These are phyloP conservation scores for Conticribra weissflogii DNA, from an alignment of 108 stramenopile genomes.

Conservation along the genomic window DNA sequence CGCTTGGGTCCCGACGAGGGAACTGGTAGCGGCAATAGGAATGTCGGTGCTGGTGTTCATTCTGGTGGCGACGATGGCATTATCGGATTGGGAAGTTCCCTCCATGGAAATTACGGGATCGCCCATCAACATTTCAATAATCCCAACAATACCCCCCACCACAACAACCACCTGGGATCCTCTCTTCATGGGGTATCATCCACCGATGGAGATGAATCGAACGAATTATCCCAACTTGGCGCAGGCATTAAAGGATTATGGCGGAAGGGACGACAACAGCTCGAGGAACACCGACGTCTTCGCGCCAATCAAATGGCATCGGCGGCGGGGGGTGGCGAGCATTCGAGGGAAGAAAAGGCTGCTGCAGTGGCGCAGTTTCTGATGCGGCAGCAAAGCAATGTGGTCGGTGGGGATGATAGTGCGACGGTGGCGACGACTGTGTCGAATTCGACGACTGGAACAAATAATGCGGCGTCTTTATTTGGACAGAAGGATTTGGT, in stretches of 20 bases:
- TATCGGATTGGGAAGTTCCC: neutral
- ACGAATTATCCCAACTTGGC: neutral
- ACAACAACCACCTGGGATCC: conserved; percentile 12
- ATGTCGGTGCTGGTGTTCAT: conserved; percentile 3
- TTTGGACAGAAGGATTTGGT: conserved; percentile 23
- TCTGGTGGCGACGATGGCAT: conserved; percentile 17
- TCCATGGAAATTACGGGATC: conserved; percentile 27
- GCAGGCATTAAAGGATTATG: conserved; percentile 32
- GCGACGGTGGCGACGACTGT: neutral
- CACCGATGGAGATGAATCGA: conserved; percentile 5
- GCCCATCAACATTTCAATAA: conserved; percentile 1
- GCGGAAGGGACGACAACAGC: conserved; percentile 46
- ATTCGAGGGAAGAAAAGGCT: conserved; percentile 34
- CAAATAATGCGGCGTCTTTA: neutral
- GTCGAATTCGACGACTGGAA: neutral
- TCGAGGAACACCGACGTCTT: conserved; percentile 31
- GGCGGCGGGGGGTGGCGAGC: neutral
- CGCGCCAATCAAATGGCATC: too few relatives aligned
- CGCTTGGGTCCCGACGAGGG: conserved; percentile 24
- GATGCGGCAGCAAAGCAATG: too few relatives aligned
- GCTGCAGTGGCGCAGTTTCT: conserved; percentile 54
- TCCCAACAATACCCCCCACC: conserved; percentile 5
- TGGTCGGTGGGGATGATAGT: neutral
- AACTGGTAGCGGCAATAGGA: conserved; percentile 11
- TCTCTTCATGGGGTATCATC: too few relatives aligned